Base-by-base conservation (phyloP, 164 flowering plant species). In the Vitis cinerea region DNA sequence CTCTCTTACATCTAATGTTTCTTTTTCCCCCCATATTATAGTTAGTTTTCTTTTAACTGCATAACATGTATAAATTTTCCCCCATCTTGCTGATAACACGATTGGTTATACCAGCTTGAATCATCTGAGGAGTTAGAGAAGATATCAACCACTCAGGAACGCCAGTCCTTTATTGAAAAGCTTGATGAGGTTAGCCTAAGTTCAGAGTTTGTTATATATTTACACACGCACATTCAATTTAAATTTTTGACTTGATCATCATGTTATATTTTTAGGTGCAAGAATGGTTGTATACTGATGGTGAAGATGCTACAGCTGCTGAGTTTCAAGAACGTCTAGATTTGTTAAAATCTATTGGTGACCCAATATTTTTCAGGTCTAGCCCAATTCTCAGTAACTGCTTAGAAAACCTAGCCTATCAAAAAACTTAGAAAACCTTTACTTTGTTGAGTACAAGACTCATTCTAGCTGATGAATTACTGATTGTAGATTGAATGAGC, bases 211-310 rank as follows among this genome's bases (percentile, higher is more conserved):
- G 6, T 37, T 37, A 37, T 37, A 37, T 37, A 37, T 37, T 37
- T 37, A 37, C 44, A 37, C 44, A 6, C 7, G 44, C 44, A 37
- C 44, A 37, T 3, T 37, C 44, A 37, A 37, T 0, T 37, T 37
- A 37, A 37, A 37, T 0, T 65, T 15, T 54, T 57, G 15, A 23
- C 49, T n/a, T 9, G 10, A 9, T 44, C 27, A 23, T 23, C 27
- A 2, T 59, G 63, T 4, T 56, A 30, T 57, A 71, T 37, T 66
- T 77, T 75, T 77, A 96, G 98, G 97, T 85, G 63, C 92, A 96
- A 83, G 98, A 96, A 9, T 96, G 99, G 99, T 86, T 96, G 29
- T 96, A 96, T 64, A 90, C 84, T 49, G 99, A 93, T 75, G 99
- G 98, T 62, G 99, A 96, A 81, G 95, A 96, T 88, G 99, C 98